A percentile compares a stretch with the other conserved stretches of the same genome.
Conservation (phyloP, 768 basidiomycete genomes). For the Botryobasidium botryosum region DNA sequence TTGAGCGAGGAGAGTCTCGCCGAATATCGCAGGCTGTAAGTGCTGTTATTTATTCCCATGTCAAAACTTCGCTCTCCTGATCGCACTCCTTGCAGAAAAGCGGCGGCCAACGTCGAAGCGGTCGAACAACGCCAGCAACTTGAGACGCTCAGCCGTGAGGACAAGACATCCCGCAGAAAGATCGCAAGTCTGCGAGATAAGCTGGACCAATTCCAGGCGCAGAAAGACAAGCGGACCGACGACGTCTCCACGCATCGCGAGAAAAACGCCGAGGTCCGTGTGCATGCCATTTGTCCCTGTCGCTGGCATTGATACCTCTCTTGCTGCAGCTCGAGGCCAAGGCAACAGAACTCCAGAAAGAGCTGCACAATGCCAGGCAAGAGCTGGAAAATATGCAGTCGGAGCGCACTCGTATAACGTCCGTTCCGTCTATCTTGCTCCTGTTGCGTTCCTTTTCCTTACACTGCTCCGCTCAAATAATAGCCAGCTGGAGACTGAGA, state of each 20-base stretch:
- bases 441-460: too few species aligned
- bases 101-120: conserved; percentile 57
- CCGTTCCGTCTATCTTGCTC: conserved; percentile 18
- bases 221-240: conserved; percentile 35
- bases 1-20: conserved; percentile 71
- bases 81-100: conserved; percentile 39
- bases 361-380: conserved; percentile 48
- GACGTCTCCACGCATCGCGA: conserved; percentile 33
- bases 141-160: conserved; percentile 64
- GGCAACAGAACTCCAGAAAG: conserved; percentile 35
- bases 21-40: conserved; percentile 72
- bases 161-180: conserved; percentile 51
- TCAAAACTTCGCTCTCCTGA: conserved; percentile 2
- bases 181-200: conserved; percentile 52
- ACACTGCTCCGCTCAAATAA: background rate
- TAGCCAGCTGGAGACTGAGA: conserved; percentile 80
- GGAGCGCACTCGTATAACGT: conserved; percentile 69
- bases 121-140: conserved; percentile 77
- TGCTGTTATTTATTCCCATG: conserved; percentile 1
- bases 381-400: conserved; percentile 75
- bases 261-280: conserved; percentile 41
- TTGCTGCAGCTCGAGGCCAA: conserved; percentile 40
- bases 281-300: background rate
- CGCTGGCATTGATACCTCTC: background rate
- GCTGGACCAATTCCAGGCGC: conserved; percentile 44